phyloP scores from a whole-genome alignment of 345 rosid species.

The Populus pruinosa region DNA sequence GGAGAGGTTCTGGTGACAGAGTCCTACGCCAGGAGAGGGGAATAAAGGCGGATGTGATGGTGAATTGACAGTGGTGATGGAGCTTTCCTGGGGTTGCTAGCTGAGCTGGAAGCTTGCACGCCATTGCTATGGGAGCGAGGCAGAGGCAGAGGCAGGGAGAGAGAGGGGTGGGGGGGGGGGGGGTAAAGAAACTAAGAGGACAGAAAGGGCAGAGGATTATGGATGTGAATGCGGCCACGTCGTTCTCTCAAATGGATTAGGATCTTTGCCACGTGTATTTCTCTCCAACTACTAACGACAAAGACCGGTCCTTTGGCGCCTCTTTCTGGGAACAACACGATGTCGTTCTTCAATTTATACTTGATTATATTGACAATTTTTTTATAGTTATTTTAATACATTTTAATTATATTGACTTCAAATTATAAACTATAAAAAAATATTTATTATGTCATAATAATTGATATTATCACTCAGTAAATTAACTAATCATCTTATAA shows the following conservation, averaged over 20 bases:
- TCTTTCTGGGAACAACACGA: not conserved
- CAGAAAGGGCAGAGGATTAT: conserved; percentile 17
- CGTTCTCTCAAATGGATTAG: conserved; percentile 30
- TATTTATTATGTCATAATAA: too few species aligned
- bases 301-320: not conserved
- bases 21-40: conserved; percentile 44
- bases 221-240: conserved; percentile 50
- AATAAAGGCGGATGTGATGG: not conserved
- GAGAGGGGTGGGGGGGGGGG: not conserved
- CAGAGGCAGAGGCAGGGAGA: not conserved
- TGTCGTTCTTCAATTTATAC: not conserved
- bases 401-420: too few species aligned
- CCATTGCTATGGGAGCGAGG: conserved; percentile 32
- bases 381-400: too few species aligned
- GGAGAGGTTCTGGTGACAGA: conserved; percentile 32
- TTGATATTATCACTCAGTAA: too few species aligned
- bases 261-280: conserved; percentile 23
- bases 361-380: too few species aligned
- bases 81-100: conserved; percentile 38
- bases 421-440: too few species aligned
- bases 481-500: too few species aligned
- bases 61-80: conserved; percentile 10
- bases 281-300: not conserved
- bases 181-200: not conserved
- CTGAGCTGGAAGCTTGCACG: conserved; percentile 54